phyloP scores from a whole-genome alignment of 1,284 basidiomycete species.

The Rhodotorula sp. region DNA sequence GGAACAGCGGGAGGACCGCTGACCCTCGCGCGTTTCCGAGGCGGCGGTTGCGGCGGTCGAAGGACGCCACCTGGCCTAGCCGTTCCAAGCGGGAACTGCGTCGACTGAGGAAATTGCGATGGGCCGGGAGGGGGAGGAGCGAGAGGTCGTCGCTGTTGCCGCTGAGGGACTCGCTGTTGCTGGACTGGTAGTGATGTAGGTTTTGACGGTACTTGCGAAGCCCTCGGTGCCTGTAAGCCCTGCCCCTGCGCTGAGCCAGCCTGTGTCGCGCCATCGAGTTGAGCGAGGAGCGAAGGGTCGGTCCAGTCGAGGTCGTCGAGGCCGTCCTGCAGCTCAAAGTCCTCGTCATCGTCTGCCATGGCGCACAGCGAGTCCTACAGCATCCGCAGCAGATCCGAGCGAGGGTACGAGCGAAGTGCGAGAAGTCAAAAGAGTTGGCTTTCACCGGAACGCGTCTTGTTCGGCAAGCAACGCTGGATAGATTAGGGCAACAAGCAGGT shows the following conservation, averaged over 20 bases:
- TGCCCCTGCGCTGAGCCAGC: neutral
- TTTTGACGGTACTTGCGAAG: neutral
- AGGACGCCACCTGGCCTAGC: neutral
- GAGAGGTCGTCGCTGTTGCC: neutral
- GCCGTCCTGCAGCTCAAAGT: slow-evolving; percentile 1
- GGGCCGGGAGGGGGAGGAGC: neutral
- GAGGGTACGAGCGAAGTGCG: neutral
- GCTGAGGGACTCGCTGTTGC: neutral
- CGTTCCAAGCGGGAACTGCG: slow-evolving; percentile 1
- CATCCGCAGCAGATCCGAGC: neutral
- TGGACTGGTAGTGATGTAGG: neutral
- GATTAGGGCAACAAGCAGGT: too few species aligned
- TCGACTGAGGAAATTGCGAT: neutral
- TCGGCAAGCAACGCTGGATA: too few species aligned
- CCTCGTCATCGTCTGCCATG: neutral
- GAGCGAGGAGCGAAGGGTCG: slow-evolving; percentile 1
- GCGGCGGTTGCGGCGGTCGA: slow-evolving; percentile 10
- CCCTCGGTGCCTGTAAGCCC: neutral
- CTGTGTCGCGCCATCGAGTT: neutral
- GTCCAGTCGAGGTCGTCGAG: slow-evolving; percentile 4
- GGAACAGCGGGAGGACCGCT: neutral
- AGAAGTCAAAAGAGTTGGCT: neutral
- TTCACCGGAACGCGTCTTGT: neutral
- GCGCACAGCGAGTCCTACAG: too few species aligned
- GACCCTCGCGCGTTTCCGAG: neutral